A percentile compares a stretch with the other conserved stretches of the same genome.
Evolutionary conservation across 2,329 filamentous ascomycete genomes (phyloP).

Genomic region (Elsinoe fawcettii): DNA sequence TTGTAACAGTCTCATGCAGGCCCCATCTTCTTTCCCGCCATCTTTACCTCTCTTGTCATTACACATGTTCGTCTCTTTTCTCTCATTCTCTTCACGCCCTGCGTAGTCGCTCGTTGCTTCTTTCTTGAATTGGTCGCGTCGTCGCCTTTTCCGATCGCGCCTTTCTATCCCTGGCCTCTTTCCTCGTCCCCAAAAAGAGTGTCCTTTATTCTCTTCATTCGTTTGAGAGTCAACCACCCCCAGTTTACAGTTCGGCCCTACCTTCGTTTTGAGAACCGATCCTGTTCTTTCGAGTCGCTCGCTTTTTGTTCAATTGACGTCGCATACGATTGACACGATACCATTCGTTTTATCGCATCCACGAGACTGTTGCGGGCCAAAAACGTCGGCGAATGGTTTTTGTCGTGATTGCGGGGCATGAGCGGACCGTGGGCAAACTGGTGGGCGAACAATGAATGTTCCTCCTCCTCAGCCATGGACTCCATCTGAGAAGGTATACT

Average conservation of each 20-base stretch:
- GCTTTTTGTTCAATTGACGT: not conserved
- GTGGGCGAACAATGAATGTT: slow-evolving; percentile 16
- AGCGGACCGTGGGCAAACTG: not conserved
- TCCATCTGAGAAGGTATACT: slow-evolving; percentile 13
- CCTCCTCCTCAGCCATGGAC: slow-evolving; percentile 13
- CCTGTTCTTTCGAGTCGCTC: slow-evolving; percentile 7
- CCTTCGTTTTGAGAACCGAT: slow-evolving; percentile 1
- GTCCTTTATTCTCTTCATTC: not conserved
- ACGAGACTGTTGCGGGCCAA: not conserved
- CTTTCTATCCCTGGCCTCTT: not conserved
- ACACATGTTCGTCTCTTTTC: not conserved
- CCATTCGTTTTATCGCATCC: not conserved
- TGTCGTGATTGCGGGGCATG: slow-evolving; percentile 5
- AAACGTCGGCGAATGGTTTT: slow-evolving; percentile 6
- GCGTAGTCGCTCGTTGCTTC: slow-evolving; percentile 15
- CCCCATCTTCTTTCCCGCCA: slow-evolving; percentile 1
- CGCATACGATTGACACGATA: not conserved
- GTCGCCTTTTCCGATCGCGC: not conserved
- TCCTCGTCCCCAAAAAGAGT: not conserved
- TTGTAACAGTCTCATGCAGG: slow-evolving; percentile 12
- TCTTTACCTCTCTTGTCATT: slow-evolving; percentile 6
- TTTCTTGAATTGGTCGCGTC: slow-evolving; percentile 2
- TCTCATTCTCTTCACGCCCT: slow-evolving; percentile 2
- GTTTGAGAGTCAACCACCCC: not conserved
- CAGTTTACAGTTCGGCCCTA: slow-evolving; percentile 4